These are phyloP conservation scores for Pachysandra terminalis DNA, from an alignment of 164 flowering plant genomes.

Conservation along the genomic window DNA sequence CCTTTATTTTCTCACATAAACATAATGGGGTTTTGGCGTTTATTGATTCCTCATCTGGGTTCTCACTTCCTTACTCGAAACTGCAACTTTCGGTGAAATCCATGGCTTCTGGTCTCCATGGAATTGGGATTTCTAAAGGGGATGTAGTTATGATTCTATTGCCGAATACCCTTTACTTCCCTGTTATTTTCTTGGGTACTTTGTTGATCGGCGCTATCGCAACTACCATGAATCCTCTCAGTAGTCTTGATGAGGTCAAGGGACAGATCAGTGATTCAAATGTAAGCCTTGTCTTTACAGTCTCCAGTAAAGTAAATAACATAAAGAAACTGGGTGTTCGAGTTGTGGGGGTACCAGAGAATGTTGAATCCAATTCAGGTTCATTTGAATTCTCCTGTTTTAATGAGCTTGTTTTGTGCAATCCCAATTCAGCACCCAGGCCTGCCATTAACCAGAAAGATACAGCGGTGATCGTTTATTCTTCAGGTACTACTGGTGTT, in stretches of 20 bases:
- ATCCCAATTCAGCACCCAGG: conserved; percentile 17
- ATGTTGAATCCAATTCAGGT: not conserved
- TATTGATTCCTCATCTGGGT: conserved; percentile 66
- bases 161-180: conserved; percentile 62
- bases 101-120: conserved; percentile 52
- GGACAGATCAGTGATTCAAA: conserved; percentile 36
- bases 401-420: conserved; percentile 29
- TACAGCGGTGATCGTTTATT: conserved; percentile 64
- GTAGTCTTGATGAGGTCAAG: conserved; percentile 43
- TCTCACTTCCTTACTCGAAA: conserved; percentile 44
- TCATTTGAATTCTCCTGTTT: conserved; percentile 20
- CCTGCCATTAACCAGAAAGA: conserved; percentile 58
- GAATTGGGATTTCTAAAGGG: conserved; percentile 49
- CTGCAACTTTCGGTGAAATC: conserved; percentile 49
- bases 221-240: conserved; percentile 63
- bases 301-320: conserved; percentile 17
- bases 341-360: conserved; percentile 43
- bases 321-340: conserved; percentile 32
- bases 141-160: conserved; percentile 60
- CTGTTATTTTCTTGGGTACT: conserved; percentile 55
- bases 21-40: conserved; percentile 51
- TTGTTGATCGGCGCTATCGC: conserved; percentile 60
- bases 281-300: conserved; percentile 36
- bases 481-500: conserved; percentile 80
- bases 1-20: conserved; percentile 55